Percentiles rank a stretch among this genome's conserved stretches.
Conservation (phyloP, 257 asterid genomes). For the Linderniella brevidens region DNA sequence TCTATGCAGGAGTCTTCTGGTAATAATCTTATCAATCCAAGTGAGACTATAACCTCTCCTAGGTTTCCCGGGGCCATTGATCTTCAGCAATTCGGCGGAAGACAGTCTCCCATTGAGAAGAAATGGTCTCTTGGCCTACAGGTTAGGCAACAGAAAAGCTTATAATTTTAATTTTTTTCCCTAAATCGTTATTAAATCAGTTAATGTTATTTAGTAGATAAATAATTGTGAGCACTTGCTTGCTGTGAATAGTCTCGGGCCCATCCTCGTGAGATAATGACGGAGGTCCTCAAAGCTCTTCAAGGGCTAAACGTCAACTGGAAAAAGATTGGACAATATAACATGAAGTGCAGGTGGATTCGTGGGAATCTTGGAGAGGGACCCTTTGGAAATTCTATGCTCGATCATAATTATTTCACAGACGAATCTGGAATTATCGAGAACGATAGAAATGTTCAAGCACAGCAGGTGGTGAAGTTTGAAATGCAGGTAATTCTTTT, state of each 20-base stretch:
- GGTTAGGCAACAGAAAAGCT: conserved; percentile 25
- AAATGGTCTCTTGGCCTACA: conserved; percentile 98
- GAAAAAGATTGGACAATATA: conserved; percentile 88
- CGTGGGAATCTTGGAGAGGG: conserved; percentile 20
- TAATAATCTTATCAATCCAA: conserved; percentile 24
- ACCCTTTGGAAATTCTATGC: conserved; percentile 30
- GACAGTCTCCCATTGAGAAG: conserved; percentile 46
- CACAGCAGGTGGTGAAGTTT: conserved; percentile 57
- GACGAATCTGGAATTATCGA: conserved; percentile 43
- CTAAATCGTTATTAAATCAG: too few species aligned
- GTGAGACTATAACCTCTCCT: conserved; percentile 34
- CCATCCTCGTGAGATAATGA: conserved; percentile 90
- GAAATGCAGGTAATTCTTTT: conserved; percentile 60
- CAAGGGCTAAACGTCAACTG: conserved; percentile 63
- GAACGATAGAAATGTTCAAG: conserved; percentile 30
- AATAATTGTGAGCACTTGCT: neutral
- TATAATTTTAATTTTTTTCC: too few species aligned
- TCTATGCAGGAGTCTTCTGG: too few species aligned
- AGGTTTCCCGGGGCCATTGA: conserved; percentile 43
- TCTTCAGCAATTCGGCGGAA: conserved; percentile 43
- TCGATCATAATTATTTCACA: conserved; percentile 20
- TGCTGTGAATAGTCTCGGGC: conserved; percentile 54
- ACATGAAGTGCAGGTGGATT: conserved; percentile 56
- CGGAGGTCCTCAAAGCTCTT: conserved; percentile 80
- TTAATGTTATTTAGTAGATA: too few species aligned